Conservation (phyloP, 2,329 filamentous ascomycete species). For the Pseudopyricularia cyperi region DNA sequence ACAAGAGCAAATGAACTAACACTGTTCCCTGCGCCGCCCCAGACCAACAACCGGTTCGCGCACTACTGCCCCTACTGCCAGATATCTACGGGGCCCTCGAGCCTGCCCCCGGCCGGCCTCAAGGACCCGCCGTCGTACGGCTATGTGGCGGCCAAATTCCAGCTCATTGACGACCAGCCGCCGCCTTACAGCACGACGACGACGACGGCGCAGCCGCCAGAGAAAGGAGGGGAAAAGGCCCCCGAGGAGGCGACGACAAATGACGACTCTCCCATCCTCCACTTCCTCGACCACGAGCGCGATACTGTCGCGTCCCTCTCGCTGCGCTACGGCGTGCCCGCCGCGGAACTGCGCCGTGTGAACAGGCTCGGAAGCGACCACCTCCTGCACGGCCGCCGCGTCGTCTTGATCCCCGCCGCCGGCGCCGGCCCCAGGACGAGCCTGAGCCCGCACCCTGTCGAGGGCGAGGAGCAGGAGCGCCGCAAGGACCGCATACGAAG, state of each 20-base stretch:
- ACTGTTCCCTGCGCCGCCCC: background rate
- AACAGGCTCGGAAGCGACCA: constrained; percentile 60
- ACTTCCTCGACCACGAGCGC: constrained; percentile 58
- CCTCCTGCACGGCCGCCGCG: constrained; percentile 54
- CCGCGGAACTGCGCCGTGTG: constrained; percentile 44
- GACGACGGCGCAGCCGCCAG: background rate
- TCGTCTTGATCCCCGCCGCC: constrained; percentile 50
- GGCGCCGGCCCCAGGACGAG: constrained; percentile 1
- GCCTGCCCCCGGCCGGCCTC: constrained; percentile 46
- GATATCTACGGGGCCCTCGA: constrained; percentile 45
- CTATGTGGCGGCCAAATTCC: constrained; percentile 22
- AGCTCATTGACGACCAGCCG: constrained; percentile 15
- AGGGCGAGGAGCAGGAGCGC: constrained; percentile 60
- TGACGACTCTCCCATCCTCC: constrained; percentile 34
- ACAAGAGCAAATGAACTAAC: background rate
- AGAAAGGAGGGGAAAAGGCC: constrained; percentile 4
- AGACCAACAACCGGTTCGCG: constrained; percentile 56
- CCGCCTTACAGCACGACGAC: constrained; percentile 11
- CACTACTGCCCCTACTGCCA: constrained; percentile 66
- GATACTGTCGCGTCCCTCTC: constrained; percentile 59
- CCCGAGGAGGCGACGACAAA: background rate
- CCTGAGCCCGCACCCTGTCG: constrained; percentile 57
- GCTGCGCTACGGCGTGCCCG: constrained; percentile 57
- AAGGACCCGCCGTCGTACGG: constrained; percentile 57
- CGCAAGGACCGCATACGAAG: constrained; percentile 58